These are phyloP conservation scores for Tilletia setariae DNA, from an alignment of 1,284 basidiomycete species.

Conservation along the genomic window DNA sequence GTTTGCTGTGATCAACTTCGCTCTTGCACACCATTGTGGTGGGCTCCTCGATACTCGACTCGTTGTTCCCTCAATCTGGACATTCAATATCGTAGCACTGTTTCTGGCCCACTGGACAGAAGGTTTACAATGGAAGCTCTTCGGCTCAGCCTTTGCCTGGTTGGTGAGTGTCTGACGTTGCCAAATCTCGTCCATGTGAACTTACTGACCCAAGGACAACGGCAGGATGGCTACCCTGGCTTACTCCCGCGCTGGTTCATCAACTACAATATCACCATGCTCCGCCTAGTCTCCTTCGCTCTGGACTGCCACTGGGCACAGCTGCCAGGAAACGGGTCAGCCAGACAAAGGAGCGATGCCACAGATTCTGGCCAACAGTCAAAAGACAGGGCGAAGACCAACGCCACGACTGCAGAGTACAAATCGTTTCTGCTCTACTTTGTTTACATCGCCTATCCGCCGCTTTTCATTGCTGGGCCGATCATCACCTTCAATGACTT, in stretches of 20 bases:
- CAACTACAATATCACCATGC: constrained; percentile 93
- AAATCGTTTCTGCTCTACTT: constrained; percentile 62
- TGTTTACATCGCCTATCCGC: constrained; percentile 80
- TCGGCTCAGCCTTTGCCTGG: constrained; percentile 63
- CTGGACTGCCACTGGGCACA: constrained; percentile 81
- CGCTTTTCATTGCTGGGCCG: constrained; percentile 91
- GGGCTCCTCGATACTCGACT: constrained; percentile 49
- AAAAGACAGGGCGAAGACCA: background rate
- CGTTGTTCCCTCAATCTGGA: constrained; percentile 64
- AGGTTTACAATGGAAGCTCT: constrained; percentile 68
- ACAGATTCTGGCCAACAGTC: background rate
- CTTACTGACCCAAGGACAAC: background rate
- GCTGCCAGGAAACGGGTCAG: no score
- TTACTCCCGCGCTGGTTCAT: constrained; percentile 86
- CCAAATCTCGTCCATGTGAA: background rate
- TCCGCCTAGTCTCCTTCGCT: constrained; percentile 85
- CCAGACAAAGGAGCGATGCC: background rate
- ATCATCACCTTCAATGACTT: constrained; percentile 97
- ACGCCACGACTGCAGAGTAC: constrained; percentile 58
- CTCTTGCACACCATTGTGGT: constrained; percentile 56
- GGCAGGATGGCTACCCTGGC: constrained; percentile 68
- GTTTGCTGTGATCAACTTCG: constrained; percentile 72
- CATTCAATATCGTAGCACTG: constrained; percentile 71
- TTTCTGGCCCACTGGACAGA: constrained; percentile 74
- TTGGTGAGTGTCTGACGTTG: constrained; percentile 58